A percentile compares a stretch with the other conserved stretches of the same genome.
phyloP scores from a whole-genome alignment of 306 rosid species.

The Arachis hypogaea region DNA sequence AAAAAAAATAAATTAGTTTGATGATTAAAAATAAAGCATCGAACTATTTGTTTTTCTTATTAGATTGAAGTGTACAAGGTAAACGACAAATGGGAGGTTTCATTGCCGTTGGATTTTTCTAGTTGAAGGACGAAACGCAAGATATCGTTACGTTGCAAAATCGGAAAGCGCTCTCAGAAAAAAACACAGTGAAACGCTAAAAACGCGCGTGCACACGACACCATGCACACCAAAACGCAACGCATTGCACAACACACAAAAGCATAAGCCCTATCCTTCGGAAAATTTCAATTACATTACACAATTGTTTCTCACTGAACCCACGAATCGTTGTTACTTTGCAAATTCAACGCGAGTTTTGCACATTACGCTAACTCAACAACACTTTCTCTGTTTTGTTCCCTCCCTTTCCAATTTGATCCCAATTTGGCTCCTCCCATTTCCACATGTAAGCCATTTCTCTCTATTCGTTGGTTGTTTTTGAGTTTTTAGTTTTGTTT shows the following conservation, averaged over 20 bases:
- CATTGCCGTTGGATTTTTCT: constrained; percentile 17
- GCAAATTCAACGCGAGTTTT: constrained; percentile 19
- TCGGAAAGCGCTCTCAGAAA: neutral
- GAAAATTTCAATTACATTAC: neutral
- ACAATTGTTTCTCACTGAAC: constrained; percentile 22
- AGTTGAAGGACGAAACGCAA: neutral
- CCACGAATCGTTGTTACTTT: constrained; percentile 9
- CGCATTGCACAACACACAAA: neutral
- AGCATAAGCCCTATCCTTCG: constrained; percentile 21
- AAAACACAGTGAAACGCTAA: constrained; percentile 27
- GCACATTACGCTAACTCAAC: constrained; percentile 40
- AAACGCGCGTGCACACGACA: constrained; percentile 29
- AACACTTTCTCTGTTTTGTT: neutral
- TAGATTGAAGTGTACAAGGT: neutral
- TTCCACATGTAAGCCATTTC: constrained; percentile 33
- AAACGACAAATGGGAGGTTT: neutral
- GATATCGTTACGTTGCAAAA: neutral
- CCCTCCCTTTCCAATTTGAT: neutral
- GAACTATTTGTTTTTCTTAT: no score
- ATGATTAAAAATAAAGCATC: neutral
- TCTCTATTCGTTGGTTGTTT: neutral
- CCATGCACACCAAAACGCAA: neutral
- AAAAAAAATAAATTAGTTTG: no score
- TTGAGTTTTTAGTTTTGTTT: neutral
- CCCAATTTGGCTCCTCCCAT: neutral